Percentiles rank a stretch among this genome's conserved stretches.
Evolutionary conservation across 2,329 filamentous ascomycete species (phyloP).

Genomic region (Massarina eburnea): DNA sequence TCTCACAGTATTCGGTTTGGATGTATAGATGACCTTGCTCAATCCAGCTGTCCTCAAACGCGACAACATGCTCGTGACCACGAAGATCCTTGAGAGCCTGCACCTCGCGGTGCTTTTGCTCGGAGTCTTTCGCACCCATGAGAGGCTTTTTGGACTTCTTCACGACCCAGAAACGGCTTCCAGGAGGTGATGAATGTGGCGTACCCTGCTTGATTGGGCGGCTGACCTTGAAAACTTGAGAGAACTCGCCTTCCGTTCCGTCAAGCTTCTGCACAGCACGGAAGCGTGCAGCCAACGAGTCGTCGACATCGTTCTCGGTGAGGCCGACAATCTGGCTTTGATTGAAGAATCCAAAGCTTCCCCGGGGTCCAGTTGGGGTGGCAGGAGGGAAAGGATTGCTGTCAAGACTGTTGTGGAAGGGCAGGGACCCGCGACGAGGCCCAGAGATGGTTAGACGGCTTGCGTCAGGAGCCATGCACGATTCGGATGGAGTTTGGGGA

Average conservation of each 20-base stretch:
- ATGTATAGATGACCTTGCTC: conserved; percentile 85
- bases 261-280: conserved; percentile 69
- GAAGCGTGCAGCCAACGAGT: conserved; percentile 73
- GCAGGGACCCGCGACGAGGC: conserved; percentile 40
- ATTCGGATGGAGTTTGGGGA: conserved; percentile 78
- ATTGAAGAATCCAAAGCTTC: conserved; percentile 59
- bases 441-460: conserved; percentile 81
- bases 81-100: conserved; percentile 74
- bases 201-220: conserved; percentile 44
- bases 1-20: conserved; percentile 95
- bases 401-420: conserved; percentile 41
- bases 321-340: conserved; percentile 65
- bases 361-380: conserved; percentile 73
- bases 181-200: conserved; percentile 23
- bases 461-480: conserved; percentile 73
- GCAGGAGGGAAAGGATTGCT: conserved; percentile 66
- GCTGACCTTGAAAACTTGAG: conserved; percentile 82
- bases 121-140: conserved; percentile 75
- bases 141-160: conserved; percentile 89
- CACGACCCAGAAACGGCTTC: conserved; percentile 72
- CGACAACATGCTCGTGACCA: conserved; percentile 81
- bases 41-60: conserved; percentile 87
- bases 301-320: conserved; percentile 73
- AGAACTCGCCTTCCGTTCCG: conserved; percentile 88
- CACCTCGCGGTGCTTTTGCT: conserved; percentile 82